phyloP scores from a whole-genome alignment of 1,284 basidiomycete genomes.

The Boletus calvinii region DNA sequence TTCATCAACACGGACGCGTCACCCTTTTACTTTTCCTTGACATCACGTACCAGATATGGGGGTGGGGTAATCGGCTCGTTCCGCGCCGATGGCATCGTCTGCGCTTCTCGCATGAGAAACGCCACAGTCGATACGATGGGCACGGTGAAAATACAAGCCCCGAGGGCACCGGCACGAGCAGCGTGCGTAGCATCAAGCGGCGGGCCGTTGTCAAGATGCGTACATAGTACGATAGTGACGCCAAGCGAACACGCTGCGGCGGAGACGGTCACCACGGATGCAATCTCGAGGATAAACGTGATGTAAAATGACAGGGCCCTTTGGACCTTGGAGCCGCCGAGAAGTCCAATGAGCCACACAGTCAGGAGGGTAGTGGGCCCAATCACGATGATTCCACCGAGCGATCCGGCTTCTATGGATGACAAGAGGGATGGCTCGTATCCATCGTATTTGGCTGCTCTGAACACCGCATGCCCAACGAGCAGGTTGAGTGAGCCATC shows the following conservation, averaged over 20 bases:
- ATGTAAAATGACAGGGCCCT: constrained; percentile 1
- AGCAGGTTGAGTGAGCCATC: constrained; percentile 11
- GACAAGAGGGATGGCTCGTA: constrained; percentile 12
- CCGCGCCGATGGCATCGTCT: constrained; percentile 5
- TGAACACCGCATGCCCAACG: constrained; percentile 16
- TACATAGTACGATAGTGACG: constrained; percentile 1
- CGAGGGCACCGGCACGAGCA: constrained; percentile 16
- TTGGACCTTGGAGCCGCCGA: constrained; percentile 1
- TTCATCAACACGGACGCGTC: constrained; percentile 5
- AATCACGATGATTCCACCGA: constrained; percentile 18
- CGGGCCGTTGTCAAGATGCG: background rate
- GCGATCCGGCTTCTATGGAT: constrained; percentile 15
- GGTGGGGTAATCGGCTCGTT: background rate
- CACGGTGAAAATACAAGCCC: constrained; percentile 15
- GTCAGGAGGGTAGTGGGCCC: constrained; percentile 8
- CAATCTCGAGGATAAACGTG: constrained; percentile 12
- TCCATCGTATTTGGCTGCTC: constrained; percentile 2
- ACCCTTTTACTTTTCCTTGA: background rate
- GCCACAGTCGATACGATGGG: constrained; percentile 12
- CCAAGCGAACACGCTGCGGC: constrained; percentile 19
- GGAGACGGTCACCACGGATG: constrained; percentile 4
- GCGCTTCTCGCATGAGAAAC: constrained; percentile 2
- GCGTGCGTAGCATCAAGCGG: constrained; percentile 17
- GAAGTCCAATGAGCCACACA: constrained; percentile 4
- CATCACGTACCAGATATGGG: constrained; percentile 11